These are phyloP conservation scores for Boletus bicolor DNA, from an alignment of 768 basidiomycete genomes.

Conservation along the genomic window DNA sequence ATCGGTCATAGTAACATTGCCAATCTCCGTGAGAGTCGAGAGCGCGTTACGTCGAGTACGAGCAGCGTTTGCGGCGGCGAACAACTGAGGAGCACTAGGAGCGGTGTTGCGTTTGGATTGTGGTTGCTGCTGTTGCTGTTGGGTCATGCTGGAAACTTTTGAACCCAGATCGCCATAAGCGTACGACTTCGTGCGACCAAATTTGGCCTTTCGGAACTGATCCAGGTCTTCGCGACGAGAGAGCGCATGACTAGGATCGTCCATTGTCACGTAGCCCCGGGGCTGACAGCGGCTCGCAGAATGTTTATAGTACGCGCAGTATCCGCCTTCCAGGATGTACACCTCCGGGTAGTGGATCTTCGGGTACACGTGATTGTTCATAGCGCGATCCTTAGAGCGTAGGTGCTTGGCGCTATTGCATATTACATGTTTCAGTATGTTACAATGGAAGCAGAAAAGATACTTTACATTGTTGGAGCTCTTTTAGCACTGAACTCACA, in stretches of 20 bases:
- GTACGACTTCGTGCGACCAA: slow-evolving; percentile 88
- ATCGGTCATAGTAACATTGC: slow-evolving; percentile 59
- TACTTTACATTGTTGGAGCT: slow-evolving; percentile 88
- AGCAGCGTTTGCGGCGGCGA: slow-evolving; percentile 68
- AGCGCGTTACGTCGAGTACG: slow-evolving; percentile 61
- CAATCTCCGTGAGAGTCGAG: slow-evolving; percentile 65
- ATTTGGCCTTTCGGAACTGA: slow-evolving; percentile 86
- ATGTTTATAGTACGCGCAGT: slow-evolving; percentile 79
- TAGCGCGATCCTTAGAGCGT: slow-evolving; percentile 82
- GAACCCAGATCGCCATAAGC: slow-evolving; percentile 77
- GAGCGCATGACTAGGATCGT: slow-evolving; percentile 79
- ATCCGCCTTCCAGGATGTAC: slow-evolving; percentile 96
- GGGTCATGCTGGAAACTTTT: slow-evolving; percentile 36
- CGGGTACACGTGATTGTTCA: slow-evolving; percentile 89
- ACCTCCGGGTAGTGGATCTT: slow-evolving; percentile 94
- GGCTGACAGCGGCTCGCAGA: slow-evolving; percentile 75
- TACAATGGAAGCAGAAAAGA: background rate
- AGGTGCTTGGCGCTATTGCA: slow-evolving; percentile 81
- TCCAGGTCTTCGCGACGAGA: slow-evolving; percentile 85
- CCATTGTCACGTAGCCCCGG: slow-evolving; percentile 86
- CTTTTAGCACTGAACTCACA: slow-evolving; percentile 97
- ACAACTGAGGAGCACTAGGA: slow-evolving; percentile 55
- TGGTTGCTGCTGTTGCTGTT: slow-evolving; percentile 39
- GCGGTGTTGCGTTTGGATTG: slow-evolving; percentile 65
- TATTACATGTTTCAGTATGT: slow-evolving; percentile 1